These are phyloP conservation scores for Lachnellula suecica DNA, from an alignment of 2,329 filamentous ascomycete genomes.

Conservation along the genomic window DNA sequence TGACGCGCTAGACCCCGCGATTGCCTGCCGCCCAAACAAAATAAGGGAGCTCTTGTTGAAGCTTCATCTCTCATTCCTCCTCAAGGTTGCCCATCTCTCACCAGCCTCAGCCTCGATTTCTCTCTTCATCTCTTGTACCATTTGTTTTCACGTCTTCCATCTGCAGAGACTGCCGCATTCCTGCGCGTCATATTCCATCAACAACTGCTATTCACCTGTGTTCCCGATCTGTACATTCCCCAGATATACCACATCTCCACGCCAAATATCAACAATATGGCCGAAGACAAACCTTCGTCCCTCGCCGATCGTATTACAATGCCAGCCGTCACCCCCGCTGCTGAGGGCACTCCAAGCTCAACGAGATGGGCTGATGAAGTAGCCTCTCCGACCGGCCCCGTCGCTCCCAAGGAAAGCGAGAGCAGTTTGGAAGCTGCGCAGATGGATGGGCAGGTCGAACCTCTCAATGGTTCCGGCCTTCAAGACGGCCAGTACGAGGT, in stretches of 20 bases:
- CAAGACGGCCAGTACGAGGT: slow-evolving; percentile 81
- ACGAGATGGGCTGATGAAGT: slow-evolving; percentile 43
- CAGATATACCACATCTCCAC: background rate
- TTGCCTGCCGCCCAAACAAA: background rate
- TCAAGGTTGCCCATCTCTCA: too few relatives aligned
- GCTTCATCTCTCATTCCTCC: background rate
- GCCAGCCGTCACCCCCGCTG: slow-evolving; percentile 26
- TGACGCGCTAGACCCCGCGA: background rate
- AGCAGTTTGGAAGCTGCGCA: slow-evolving; percentile 29
- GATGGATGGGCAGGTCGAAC: slow-evolving; percentile 44
- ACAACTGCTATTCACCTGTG: background rate
- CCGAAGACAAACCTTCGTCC: slow-evolving; percentile 33
- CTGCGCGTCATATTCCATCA: background rate
- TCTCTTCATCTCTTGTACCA: background rate
- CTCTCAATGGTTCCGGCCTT: slow-evolving; percentile 49
- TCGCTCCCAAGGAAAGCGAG: slow-evolving; percentile 9
- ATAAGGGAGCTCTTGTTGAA: background rate
- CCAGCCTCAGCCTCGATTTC: background rate
- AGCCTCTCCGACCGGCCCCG: slow-evolving; percentile 24
- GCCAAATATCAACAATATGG: slow-evolving; percentile 12
- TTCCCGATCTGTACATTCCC: background rate
- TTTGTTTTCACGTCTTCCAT: background rate
- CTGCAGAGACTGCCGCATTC: background rate
- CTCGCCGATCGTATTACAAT: slow-evolving; percentile 48
- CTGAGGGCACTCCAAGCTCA: too few relatives aligned